These are phyloP conservation scores for Cadophora malorum DNA, from an alignment of 2,329 filamentous ascomycete species.

Conservation along the genomic window DNA sequence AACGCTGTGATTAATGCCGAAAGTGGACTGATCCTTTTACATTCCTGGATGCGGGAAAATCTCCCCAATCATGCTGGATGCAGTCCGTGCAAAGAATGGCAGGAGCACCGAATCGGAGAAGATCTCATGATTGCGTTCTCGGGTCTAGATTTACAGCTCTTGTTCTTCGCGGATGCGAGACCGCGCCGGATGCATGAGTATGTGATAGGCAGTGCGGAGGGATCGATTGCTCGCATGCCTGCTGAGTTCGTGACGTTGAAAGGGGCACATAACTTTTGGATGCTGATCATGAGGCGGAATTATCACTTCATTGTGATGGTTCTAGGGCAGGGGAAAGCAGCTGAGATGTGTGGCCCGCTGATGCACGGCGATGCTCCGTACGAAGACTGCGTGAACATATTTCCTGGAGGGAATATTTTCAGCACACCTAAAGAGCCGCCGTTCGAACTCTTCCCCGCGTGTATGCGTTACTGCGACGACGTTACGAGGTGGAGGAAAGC, in stretches of 20 bases:
- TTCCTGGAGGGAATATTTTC: conserved; percentile 24
- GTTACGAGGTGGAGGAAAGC: conserved; percentile 21
- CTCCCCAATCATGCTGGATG: not conserved
- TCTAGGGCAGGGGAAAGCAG: not conserved
- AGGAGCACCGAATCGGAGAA: conserved; percentile 13
- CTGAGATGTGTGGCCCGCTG: conserved; percentile 10
- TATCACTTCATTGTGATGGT: conserved; percentile 27
- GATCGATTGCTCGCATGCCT: conserved; percentile 19
- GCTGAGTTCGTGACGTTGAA: conserved; percentile 5
- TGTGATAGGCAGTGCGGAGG: conserved; percentile 3
- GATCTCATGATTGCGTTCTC: conserved; percentile 29
- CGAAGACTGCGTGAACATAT: conserved; percentile 25
- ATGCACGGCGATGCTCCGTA: conserved; percentile 15
- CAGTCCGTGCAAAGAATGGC: not conserved
- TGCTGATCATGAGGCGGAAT: conserved; percentile 25
- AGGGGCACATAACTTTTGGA: conserved; percentile 18
- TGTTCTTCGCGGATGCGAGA: conserved; percentile 25
- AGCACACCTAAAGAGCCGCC: conserved; percentile 22
- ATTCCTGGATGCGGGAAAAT: conserved; percentile 11
- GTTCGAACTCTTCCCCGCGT: conserved; percentile 19
- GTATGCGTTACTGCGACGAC: conserved; percentile 23
- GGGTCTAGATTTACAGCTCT: conserved; percentile 26
- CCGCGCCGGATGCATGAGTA: conserved; percentile 6
- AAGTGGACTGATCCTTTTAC: conserved; percentile 28
- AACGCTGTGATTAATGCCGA: conserved; percentile 26